These are phyloP conservation scores for Mycogone perniciosa DNA, from an alignment of 2,329 filamentous ascomycete species.

Conservation along the genomic window DNA sequence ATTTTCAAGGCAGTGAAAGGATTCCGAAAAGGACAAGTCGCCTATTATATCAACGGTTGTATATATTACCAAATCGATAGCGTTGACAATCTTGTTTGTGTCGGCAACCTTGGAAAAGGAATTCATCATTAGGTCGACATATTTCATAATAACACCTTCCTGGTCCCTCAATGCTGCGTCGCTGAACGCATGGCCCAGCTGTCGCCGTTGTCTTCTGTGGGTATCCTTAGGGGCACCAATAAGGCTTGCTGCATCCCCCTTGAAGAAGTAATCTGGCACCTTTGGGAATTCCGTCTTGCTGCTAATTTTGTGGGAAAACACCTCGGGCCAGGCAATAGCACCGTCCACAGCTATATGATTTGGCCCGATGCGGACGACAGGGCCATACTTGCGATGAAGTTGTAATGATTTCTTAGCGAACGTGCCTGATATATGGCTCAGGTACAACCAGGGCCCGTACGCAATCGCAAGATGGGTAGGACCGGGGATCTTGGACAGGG, in stretches of 20 bases:
- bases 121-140: constrained; percentile 22
- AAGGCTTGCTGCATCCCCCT: constrained; percentile 13
- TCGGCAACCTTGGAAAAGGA: constrained; percentile 15
- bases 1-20: constrained; percentile 31
- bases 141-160: constrained; percentile 21
- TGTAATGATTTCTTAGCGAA: constrained; percentile 16
- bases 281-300: constrained; percentile 15
- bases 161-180: constrained; percentile 25
- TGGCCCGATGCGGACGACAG: constrained; percentile 36
- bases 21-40: constrained; percentile 37
- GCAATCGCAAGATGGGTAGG: constrained; percentile 19
- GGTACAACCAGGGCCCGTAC: constrained; percentile 16
- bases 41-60: constrained; percentile 37
- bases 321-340: constrained; percentile 27
- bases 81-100: constrained; percentile 14
- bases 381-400: constrained; percentile 24
- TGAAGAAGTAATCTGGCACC: constrained; percentile 1
- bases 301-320: constrained; percentile 22
- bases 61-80: constrained; percentile 32
- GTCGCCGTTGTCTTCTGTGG: constrained; percentile 19
- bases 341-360: constrained; percentile 32
- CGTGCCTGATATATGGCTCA: constrained; percentile 14
- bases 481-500: constrained; percentile 25
- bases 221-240: constrained; percentile 13
- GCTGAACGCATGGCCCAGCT: constrained; percentile 26